Base-by-base conservation (phyloP, 352 stramenopile species). In the Globisporangium paddicum region DNA sequence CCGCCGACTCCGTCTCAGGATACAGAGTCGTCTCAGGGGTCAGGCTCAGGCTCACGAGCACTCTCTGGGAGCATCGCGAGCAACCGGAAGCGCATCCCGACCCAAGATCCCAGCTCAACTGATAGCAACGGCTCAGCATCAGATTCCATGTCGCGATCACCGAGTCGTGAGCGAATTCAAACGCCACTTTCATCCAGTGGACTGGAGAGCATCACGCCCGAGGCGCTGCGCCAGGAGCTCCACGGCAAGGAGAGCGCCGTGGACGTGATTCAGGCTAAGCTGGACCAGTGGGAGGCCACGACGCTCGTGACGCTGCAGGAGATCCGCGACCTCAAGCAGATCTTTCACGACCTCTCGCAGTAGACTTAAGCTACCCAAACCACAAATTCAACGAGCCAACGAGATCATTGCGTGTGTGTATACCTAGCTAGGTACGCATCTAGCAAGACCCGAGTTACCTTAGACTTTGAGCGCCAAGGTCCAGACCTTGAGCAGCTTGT, bases 401-500 rank as follows among this genome's bases (percentile, higher is more conserved):
- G 16, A 6, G 28, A 42, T 42, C 37, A 5, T 21, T 42, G 37
- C 10, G 6, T 32, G 28, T 32, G 6, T 3, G 16, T 21, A 42
- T 42, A 42, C n/a, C 37, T 42, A 42, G 37, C 37, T 42, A 21
- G 37, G 16, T 42, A 52, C 14, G 23, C 25, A 47, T 10, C 18
- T 16, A 52, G 1, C 54, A 25, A 21, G n/a, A n/a, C n/a, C n/a
- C n/a, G n/a, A n/a, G n/a, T n/a, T n/a, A n/a, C n/a, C n/a, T n/a
- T 28, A 34, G 2, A 5, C n/a, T 23, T 37, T 30, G 10, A 62
- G 46, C 13, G 11, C 21, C 47, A 37, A 67, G 30, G 34, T 35
- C 82, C 82, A 95, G 18, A 87, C 58, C 47, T 91, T 91, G 49
- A 93, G 50, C 13, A 70, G 58, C 55, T 90, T 93, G 65, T 95